Conservation (phyloP, 2,329 filamentous ascomycete genomes). For the Colletotrichum phormii region DNA sequence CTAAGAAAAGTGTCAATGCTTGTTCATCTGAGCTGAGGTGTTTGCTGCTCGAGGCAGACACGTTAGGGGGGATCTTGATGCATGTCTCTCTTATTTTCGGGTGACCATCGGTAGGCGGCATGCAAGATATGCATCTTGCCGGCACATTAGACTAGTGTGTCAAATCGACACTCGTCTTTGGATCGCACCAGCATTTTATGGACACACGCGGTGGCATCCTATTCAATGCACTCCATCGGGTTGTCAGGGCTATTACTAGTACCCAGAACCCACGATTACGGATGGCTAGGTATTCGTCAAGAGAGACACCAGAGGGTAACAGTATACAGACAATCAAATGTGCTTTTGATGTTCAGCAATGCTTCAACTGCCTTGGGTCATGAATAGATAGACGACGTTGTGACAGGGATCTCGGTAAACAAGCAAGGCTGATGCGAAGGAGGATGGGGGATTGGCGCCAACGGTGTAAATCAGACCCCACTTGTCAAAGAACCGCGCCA, state of each 20-base stretch:
- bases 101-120: too few relatives aligned
- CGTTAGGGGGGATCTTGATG: too few relatives aligned
- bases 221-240: background rate
- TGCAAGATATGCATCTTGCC: too few relatives aligned
- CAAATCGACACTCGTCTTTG: background rate
- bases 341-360: background rate
- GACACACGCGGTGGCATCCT: background rate
- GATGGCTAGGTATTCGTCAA: background rate
- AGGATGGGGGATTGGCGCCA: slow-evolving; percentile 17
- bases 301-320: too few relatives aligned
- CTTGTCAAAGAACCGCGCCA: slow-evolving; percentile 5
- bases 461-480: slow-evolving; percentile 5
- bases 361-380: background rate
- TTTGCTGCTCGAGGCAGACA: too few relatives aligned
- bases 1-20: too few relatives aligned
- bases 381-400: background rate
- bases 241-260: background rate
- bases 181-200: background rate
- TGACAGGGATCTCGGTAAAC: background rate
- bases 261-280: background rate
- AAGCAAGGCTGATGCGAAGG: slow-evolving; percentile 5
- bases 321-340: background rate
- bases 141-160: background rate
- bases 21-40: too few relatives aligned
- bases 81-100: too few relatives aligned